Evolutionary conservation across 1,284 basidiomycete genomes (phyloP).

Genomic region (Moesziomyces sp.): DNA sequence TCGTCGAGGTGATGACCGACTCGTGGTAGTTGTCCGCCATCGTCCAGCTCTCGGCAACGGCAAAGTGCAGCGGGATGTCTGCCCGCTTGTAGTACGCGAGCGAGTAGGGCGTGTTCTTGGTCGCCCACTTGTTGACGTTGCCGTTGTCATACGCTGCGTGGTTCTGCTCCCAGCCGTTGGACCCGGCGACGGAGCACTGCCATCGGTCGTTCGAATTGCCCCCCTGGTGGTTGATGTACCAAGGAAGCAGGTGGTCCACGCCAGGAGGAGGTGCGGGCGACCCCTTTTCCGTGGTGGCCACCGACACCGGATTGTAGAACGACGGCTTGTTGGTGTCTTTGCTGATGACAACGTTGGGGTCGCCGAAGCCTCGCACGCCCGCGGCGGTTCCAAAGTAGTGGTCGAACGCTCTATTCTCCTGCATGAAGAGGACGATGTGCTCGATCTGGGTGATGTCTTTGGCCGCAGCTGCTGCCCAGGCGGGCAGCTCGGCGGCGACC

Average conservation of each 20-base stretch:
- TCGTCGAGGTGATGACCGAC: conserved; percentile 51
- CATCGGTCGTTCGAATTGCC: conserved; percentile 47
- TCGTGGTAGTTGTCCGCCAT: conserved; percentile 59
- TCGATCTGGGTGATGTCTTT: conserved; percentile 24
- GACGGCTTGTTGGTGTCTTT: conserved; percentile 46
- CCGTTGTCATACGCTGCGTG: conserved; percentile 58
- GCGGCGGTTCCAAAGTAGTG: conserved; percentile 61
- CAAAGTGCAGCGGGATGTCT: conserved; percentile 58
- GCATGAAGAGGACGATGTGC: conserved; percentile 58
- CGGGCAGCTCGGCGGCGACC: conserved; percentile 2
- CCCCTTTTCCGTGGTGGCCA: no score
- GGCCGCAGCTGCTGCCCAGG: neutral
- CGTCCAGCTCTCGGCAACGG: conserved; percentile 53
- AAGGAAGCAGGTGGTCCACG: conserved; percentile 51
- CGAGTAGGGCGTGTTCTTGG: conserved; percentile 55
- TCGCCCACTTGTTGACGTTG: conserved; percentile 53
- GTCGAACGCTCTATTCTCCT: conserved; percentile 64
- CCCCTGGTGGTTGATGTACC: conserved; percentile 56
- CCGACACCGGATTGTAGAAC: conserved; percentile 43
- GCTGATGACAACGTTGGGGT: conserved; percentile 57
- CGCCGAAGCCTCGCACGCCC: conserved; percentile 60
- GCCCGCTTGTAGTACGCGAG: conserved; percentile 53
- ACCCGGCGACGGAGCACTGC: conserved; percentile 58
- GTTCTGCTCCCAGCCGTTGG: conserved; percentile 55
- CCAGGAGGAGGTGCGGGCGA: conserved; percentile 7